Conservation (phyloP, 2,329 filamentous ascomycete genomes). For the Pyrenochaeta sp. region DNA sequence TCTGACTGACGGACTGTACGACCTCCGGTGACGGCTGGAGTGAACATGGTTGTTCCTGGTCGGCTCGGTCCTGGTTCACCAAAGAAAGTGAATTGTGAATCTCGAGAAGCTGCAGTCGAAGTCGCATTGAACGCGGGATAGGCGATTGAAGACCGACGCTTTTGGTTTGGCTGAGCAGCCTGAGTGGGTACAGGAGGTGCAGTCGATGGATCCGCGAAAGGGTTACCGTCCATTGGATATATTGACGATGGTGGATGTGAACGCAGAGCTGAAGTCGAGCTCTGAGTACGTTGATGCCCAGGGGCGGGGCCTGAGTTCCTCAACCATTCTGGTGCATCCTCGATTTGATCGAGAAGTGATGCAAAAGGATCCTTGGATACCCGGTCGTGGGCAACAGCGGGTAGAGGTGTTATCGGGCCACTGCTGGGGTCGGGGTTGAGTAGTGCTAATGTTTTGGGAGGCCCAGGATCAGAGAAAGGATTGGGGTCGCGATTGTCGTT, state of each 20-base stretch:
- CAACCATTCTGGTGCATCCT: constrained; percentile 35
- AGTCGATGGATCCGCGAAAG: constrained; percentile 36
- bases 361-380: constrained; percentile 38
- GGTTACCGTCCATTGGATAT: constrained; percentile 30
- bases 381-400: constrained; percentile 27
- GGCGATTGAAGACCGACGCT: constrained; percentile 29
- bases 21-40: constrained; percentile 17
- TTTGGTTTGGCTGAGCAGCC: constrained; percentile 31
- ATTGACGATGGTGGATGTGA: constrained; percentile 41
- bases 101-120: constrained; percentile 30
- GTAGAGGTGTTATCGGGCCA: constrained; percentile 35
- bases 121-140: constrained; percentile 35
- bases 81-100: constrained; percentile 37
- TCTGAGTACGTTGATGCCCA: constrained; percentile 39
- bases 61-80: constrained; percentile 47
- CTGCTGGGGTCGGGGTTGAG: constrained; percentile 35
- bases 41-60: constrained; percentile 37
- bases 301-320: constrained; percentile 16
- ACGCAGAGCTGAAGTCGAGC: constrained; percentile 35
- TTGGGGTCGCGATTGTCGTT: constrained; percentile 28
- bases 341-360: constrained; percentile 36
- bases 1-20: constrained; percentile 48
- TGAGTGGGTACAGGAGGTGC: constrained; percentile 31
- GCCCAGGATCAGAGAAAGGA: constrained; percentile 38
- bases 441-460: constrained; percentile 26